Evolutionary conservation across 23 red algal genomes (phyloP).

Genomic region (Gracilaria domingensis): DNA sequence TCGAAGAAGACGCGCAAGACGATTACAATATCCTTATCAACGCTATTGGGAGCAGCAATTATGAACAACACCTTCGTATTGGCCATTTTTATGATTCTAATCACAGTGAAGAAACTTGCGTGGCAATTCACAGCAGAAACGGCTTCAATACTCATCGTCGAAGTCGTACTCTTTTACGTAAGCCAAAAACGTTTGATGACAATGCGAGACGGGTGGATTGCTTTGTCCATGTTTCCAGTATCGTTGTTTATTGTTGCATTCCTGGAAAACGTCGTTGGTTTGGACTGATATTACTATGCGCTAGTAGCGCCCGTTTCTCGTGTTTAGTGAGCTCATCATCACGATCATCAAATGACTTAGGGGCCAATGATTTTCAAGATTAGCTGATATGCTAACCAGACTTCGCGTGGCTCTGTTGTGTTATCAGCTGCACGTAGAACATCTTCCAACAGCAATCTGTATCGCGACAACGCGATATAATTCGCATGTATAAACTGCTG

Average conservation of each 20-base stretch:
- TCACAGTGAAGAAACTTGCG: constrained; percentile 65
- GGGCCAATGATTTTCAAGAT: constrained; percentile 32
- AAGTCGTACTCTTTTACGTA: constrained; percentile 51
- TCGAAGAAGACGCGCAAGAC: constrained; percentile 79
- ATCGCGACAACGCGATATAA: constrained; percentile 38
- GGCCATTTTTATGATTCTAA: constrained; percentile 78
- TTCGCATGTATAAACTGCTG: constrained; percentile 50
- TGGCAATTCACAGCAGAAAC: constrained; percentile 89
- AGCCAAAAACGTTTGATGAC: constrained; percentile 56
- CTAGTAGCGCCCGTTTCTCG: background rate
- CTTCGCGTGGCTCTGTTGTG: constrained; percentile 50
- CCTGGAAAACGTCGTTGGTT: constrained; percentile 77
- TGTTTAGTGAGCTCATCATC: background rate
- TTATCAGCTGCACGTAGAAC: constrained; percentile 32
- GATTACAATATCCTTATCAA: constrained; percentile 76
- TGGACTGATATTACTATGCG: constrained; percentile 38
- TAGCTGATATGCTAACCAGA: constrained; percentile 22
- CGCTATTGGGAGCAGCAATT: constrained; percentile 79
- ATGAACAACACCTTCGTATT: constrained; percentile 89
- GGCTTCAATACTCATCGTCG: constrained; percentile 68
- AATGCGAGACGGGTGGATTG: constrained; percentile 35
- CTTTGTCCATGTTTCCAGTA: constrained; percentile 62
- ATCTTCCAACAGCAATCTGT: constrained; percentile 52
- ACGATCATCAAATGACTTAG: background rate
- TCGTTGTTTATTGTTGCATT: constrained; percentile 61